Base-by-base conservation (phyloP, 306 rosid species). In the Pachyrhizus erosus region DNA sequence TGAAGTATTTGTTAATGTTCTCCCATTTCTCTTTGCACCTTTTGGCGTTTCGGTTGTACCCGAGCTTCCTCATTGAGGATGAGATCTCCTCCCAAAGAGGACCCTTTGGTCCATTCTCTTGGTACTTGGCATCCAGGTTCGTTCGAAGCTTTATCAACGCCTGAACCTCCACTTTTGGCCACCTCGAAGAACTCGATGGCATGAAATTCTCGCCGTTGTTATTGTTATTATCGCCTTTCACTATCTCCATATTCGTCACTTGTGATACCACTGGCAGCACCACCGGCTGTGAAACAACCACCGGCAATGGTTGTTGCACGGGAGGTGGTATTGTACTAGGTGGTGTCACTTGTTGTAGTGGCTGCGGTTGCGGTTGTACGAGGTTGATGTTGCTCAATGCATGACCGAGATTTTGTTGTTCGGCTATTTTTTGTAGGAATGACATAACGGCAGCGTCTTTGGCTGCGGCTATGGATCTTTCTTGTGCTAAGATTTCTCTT, bases 11-110 rank as follows among this genome's bases (percentile, higher is more conserved):
- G 94, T 96, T 96, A 24, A 96, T 96, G 82, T 96, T 96, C 88
- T 96, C 99, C 99, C 99, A 96, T 79, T 96, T 96, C 85, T 96
- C 99, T 65, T 96, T 93, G 90, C 99, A 96, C 83, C 98, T 90
- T 57, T 96, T 96, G 0, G 99, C 4, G 33, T 45, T 93, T 62
- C 97, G 57, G 55, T 87, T 92, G 86, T 96, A 92, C 5, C 99
- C 99, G 1, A 92, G 46, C 71, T 69, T 84, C 81, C 60, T 82
- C 99, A 96, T 92, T 0, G 70, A 88, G 1, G 39, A 43, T 14
- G 99, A 96, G 37, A 96, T 93, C 83, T 96, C 99, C 71, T 96
- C 99, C 99, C 99, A 96, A 0, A 93, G 67, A 0, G 96, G 94
- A 13, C 99, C 99, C 58, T 96, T 96, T 9, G 98, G 97, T 23